These are phyloP conservation scores for Scutellaria minor DNA, from an alignment of 257 asterid species.

Conservation along the genomic window DNA sequence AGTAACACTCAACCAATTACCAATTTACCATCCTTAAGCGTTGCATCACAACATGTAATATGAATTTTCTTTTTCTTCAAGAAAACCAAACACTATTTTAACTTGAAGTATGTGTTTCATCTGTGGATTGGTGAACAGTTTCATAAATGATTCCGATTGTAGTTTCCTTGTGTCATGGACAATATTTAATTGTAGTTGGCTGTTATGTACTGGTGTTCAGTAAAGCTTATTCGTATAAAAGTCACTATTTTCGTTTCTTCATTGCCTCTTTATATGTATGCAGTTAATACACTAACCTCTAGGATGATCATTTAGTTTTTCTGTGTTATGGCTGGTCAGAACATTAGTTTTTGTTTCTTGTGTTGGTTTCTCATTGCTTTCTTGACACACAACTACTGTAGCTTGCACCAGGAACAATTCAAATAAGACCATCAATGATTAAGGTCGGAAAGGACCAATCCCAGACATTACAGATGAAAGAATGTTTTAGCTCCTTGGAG, in stretches of 20 bases:
- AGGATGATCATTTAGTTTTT: not conserved
- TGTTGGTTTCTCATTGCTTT: conserved; percentile 1
- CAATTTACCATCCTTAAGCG: not conserved
- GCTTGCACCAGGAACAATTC: conserved; percentile 70
- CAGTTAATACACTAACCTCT: not conserved
- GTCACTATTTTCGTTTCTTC: conserved; percentile 3
- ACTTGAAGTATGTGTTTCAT: not conserved
- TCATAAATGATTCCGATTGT: too few species aligned
- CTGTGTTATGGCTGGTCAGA: conserved; percentile 20
- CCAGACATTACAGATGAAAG: conserved; percentile 14
- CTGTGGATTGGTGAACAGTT: too few species aligned
- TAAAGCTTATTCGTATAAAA: not conserved
- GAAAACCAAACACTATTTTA: not conserved
- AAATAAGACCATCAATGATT: conserved; percentile 84
- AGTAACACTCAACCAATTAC: not conserved
- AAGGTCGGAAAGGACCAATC: conserved; percentile 66
- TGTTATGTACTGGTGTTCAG: too few species aligned
- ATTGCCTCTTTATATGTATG: not conserved
- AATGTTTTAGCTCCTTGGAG: conserved; percentile 68
- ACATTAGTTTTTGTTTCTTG: conserved; percentile 6
- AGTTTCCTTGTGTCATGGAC: not conserved
- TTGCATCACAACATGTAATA: not conserved
- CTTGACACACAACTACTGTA: conserved; percentile 35
- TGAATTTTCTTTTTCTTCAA: not conserved
- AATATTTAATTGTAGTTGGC: not conserved